A percentile compares a stretch with the other conserved stretches of the same genome.
Conservation (phyloP, 2,329 filamentous ascomycete species). For the Xylariales sp. region DNA sequence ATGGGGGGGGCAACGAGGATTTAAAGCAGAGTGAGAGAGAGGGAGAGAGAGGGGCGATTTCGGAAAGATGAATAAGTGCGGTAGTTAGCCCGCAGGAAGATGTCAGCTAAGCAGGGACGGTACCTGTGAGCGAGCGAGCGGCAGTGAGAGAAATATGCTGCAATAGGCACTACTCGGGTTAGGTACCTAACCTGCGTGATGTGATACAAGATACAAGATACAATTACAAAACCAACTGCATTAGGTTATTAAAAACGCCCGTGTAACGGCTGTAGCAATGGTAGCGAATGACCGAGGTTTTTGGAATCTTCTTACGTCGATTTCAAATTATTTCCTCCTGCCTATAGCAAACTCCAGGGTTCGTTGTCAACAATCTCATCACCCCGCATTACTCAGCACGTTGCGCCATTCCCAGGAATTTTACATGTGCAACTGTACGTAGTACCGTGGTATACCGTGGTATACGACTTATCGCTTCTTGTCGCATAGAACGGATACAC, state of each 20-base stretch:
- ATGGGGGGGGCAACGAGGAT: not conserved
- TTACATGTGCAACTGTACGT: slow-evolving; percentile 12
- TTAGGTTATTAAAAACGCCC: no score
- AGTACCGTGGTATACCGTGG: no score
- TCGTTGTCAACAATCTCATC: not conserved
- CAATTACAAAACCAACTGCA: not conserved
- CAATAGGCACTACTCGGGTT: not conserved
- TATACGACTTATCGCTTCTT: not conserved
- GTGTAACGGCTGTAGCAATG: not conserved
- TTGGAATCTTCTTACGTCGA: slow-evolving; percentile 35
- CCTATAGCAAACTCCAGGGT: slow-evolving; percentile 14
- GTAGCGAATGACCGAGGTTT: slow-evolving; percentile 13
- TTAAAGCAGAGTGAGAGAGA: not conserved
- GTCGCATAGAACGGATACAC: not conserved
- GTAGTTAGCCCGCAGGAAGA: no score
- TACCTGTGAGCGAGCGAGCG: no score
- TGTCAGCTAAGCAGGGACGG: no score
- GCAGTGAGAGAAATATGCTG: not conserved
- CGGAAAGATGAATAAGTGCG: slow-evolving; percentile 8
- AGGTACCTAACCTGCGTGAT: no score
- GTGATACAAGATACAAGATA: no score
- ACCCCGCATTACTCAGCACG: slow-evolving; percentile 41
- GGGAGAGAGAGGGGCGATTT: slow-evolving; percentile 4
- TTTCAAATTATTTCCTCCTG: slow-evolving; percentile 31
- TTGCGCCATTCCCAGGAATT: slow-evolving; percentile 16